Base-by-base conservation (phyloP, 2,329 filamentous ascomycete genomes). In the Aspergillus fumigatiaffinis region DNA sequence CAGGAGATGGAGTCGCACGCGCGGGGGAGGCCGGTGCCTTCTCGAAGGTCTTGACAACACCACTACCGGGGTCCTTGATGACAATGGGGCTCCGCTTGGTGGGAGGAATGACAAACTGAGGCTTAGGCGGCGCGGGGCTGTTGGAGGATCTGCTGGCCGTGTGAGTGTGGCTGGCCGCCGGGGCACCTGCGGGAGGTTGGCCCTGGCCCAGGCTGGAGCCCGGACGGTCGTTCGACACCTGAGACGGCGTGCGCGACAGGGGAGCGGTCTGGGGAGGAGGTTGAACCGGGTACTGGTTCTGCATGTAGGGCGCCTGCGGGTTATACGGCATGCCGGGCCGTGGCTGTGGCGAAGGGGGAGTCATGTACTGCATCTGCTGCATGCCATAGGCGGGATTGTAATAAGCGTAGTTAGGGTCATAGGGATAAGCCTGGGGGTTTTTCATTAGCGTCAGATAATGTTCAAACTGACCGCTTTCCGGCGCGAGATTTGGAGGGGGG, bases 171-270 rank as follows among this genome's bases (percentile, higher is more conserved):
- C 75, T 75, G 28, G 79, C 70, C 50, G 78, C 76, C 17, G 82
- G 78, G 44, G 89, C 81, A 21, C 76, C 71, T 20, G 77, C 68
- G 12, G 78, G 73, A 51, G 76, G 73, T 49, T 77, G 77, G 71
- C 86, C 73, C 79, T 90, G 83, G 49, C 82, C 82, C 32, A 86
- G 74, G 65, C 82, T 85, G 44, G 85, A 86, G 9, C 79, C 75
- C 20, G 85, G 84, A 60, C 84, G 80, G 75, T 90, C 89, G 26
- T 87, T 67, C 76, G 90, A 90, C 55, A 89, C 83, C 73, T 94
- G 90, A 2, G 91, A 95, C 2, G 89, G 85, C 59, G 86, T 92
- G 66, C 92, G 88, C 2, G 92, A 94, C 88, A 96, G 92, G 44
- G 79, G 78, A 57, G 84, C 77, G 60, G 87, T 82, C 72, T 88